Base-by-base conservation (phyloP, 176 grass and related monocot species). In the Zoysia pacifica region DNA sequence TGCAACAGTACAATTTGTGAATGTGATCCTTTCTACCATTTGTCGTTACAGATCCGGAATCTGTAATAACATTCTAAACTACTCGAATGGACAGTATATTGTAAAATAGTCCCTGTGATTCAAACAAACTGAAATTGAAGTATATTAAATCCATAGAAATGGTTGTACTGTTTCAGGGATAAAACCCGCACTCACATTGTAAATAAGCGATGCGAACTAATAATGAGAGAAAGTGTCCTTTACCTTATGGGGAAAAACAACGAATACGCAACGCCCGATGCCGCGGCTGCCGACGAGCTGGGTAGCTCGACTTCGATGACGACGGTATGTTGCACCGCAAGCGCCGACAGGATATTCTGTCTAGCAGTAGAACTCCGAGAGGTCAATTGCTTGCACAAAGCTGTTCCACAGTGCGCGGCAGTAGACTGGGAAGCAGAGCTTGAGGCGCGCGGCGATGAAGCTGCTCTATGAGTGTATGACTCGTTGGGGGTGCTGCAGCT, bases 231-330 rank as follows among this genome's bases (percentile, higher is more conserved):
- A 35, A 59, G 16, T 13, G 42, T 37, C 8, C 55, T 48, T 48
- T 43, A 70, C 66, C 2, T 12, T 11, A 4, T 71, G 50, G 11
- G 11, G 72, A 49, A 83, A 76, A 87, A 66, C 36, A 75, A 41
- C 76, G 63, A 91, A 87, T 72, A 74, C 28, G 28, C 28, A 28
- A 28, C 28, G 28, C 28, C 28, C 28, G 28, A 28, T 28, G 28
- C 28, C 28, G 28, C 28, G 28, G 28, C 28, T 28, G 28, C 0
- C 28, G 28, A 28, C 28, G 28, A 28, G 28, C 28, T 28, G 28
- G 28, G 28, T 28, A 28, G 28, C 28, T 28, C 28, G 28, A 28
- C 28, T 28, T 28, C 28, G 28, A 28, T 28, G 28, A 28, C 28
- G 28, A 28, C 28, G 28, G 28, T 28, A 28, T 28, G 28, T 28